phyloP scores from a whole-genome alignment of 1,284 basidiomycete genomes.

The Cryptococcus sp. region DNA sequence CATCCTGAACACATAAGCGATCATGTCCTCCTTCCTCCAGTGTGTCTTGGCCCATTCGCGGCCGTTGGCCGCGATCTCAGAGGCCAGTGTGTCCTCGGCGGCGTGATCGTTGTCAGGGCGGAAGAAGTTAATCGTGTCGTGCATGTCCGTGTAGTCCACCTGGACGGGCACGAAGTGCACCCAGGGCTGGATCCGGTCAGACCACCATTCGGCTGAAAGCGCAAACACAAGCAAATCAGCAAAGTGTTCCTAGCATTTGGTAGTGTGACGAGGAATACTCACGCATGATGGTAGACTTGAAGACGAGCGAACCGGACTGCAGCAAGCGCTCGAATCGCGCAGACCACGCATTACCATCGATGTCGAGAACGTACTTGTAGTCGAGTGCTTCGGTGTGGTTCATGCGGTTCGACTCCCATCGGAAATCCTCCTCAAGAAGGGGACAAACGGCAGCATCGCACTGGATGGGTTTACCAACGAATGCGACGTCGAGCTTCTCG shows the following conservation, averaged over 20 bases:
- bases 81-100: conserved; percentile 60
- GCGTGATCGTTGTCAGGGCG: conserved; percentile 30
- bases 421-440: not conserved
- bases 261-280: conserved; percentile 47
- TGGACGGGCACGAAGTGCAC: conserved; percentile 64
- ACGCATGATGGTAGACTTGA: conserved; percentile 64
- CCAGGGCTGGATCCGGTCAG: conserved; percentile 32
- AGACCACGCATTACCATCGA: conserved; percentile 15
- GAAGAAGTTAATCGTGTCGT: conserved; percentile 55
- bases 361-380: conserved; percentile 4
- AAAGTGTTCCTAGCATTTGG: not conserved
- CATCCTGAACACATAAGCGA: conserved; percentile 61
- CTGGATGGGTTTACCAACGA: conserved; percentile 37
- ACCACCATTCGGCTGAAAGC: conserved; percentile 32
- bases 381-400: not conserved
- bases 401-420: not conserved
- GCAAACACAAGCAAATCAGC: not conserved
- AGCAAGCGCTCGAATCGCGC: conserved; percentile 56
- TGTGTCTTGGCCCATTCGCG: conserved; percentile 61
- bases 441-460: no score
- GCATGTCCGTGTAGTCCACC: conserved; percentile 57
- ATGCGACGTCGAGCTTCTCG: conserved; percentile 62
- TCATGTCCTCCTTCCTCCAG: conserved; percentile 65
- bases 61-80: conserved; percentile 61
- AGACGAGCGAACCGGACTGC: conserved; percentile 61